Conservation (phyloP, 164 flowering plant species). For the Magnolia officinalis region DNA sequence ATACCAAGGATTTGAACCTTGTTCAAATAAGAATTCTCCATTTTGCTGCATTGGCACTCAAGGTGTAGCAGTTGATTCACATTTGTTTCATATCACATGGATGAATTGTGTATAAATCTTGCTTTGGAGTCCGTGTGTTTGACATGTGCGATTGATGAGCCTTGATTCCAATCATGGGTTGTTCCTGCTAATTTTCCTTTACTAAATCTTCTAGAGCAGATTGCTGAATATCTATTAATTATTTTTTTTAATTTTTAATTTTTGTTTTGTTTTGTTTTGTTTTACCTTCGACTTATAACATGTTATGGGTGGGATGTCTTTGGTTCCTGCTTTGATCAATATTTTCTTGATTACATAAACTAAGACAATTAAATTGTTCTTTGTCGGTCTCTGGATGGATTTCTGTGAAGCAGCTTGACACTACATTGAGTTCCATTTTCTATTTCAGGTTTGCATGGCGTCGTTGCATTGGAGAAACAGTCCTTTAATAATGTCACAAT, state of each 20-base stretch:
- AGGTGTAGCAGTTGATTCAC: no score
- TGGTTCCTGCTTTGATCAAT: not conserved
- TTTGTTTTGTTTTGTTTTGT: no score
- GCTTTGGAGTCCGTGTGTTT: not conserved
- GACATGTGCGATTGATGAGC: not conserved
- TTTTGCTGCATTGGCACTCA: no score
- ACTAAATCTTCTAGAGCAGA: not conserved
- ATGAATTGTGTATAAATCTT: not conserved
- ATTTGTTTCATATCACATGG: no score
- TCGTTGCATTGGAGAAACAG: slow-evolving; percentile 88
- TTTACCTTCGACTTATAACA: not conserved
- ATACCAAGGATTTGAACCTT: no score
- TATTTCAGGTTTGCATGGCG: slow-evolving; percentile 63
- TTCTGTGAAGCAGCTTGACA: not conserved
- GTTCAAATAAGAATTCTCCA: no score
- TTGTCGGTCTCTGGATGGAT: not conserved
- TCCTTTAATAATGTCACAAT: slow-evolving; percentile 93
- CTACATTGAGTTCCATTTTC: not conserved
- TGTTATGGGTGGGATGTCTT: not conserved
- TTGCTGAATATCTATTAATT: not conserved
- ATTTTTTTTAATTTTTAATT: not conserved
- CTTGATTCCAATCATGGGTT: not conserved
- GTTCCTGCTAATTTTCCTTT: not conserved
- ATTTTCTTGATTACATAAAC: not conserved
- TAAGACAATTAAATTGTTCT: not conserved